Evolutionary conservation across 1,284 basidiomycete genomes (phyloP), one percentile per base, ranked within the genome.

Genomic region (Sphagnurus paluster): DNA sequence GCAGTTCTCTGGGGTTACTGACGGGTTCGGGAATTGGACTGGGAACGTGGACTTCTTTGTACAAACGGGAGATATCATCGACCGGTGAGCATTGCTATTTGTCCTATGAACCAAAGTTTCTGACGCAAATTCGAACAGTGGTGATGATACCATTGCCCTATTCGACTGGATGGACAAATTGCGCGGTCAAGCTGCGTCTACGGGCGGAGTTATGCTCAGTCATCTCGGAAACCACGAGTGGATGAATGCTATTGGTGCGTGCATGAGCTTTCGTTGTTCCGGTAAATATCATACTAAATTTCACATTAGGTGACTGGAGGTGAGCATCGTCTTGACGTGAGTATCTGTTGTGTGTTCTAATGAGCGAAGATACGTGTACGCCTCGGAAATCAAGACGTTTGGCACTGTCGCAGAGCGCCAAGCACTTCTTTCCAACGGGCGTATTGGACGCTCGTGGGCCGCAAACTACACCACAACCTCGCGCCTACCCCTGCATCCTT

Each of bases 1-100:
- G 24, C 73, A 83, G 34, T 90, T 93, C 75, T 81, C 90, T 5
- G 74, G 76, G 2, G 79, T 95, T 5, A 79, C 87, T 3, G 79
- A 87, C 54, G 70, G 78, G n/a, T 59, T 76, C 2, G 82, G 80
- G 0, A 69, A 83, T 42, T 96, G 93, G 93, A 78, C 79, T 7
- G 92, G 85, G 1, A 71, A 85, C 17, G 79, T 82, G 3, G 90
- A 93, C 61, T 82, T 85, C 44, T 84, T 94, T 52, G 92, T 95
- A 11, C 93, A 96, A 70, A 96, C 93, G 0, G 93, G 93, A 3
- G 93, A 97, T 65, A 94, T 96, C 36, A 88, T 96, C 52, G 93
- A 95, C 66, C 75, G 89, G 80, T 87, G 51, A 36, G 72, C 61
- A 30, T 17, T 50, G 26, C 9, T n/a, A 36, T 33, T 34, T 37